Base-by-base conservation (phyloP, 2,329 filamentous ascomycete species). In the Diaporthe citriasiana region DNA sequence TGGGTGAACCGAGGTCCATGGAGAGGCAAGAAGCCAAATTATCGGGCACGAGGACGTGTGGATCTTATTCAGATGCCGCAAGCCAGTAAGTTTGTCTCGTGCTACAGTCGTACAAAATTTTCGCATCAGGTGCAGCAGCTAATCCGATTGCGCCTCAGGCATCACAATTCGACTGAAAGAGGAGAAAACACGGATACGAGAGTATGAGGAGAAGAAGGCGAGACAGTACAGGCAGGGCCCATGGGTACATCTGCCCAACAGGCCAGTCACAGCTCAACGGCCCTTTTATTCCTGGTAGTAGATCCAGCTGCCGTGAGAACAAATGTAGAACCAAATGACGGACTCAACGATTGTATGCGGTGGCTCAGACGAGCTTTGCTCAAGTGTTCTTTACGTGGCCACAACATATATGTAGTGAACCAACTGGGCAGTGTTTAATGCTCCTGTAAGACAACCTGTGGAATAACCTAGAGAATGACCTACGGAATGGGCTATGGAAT, bases 231-330 rank as follows among this genome's bases (percentile, higher is more conserved):
- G 92, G 80, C 89, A 92, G 75, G 94, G 94, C 76, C 91, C 96
- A 22, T 98, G 96, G 96, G 90, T 93, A 17, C 94, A 95, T 79
- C 86, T 98, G 70, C 96, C 96, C 10, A 94, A 98, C 83, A 91
- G 95, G 76, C 94, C 93, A 9, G 88, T 99, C 72, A 92, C 93
- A 76, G 92, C 92, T 47, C 95, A 98, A 86, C 90, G 94, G 78
- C 96, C 95, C 81, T 97, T 97, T 83, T 97, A 97, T 84, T 91
- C 93, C 75, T 99, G 96, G 96, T 98, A 92, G 78, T 4, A 68
- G n/a, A 53, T 40, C 17, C n/a, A 68, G 33, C 22, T n/a, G 63
- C 63, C 25, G 47, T 8, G 15, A 40, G 10, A 22, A 27, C 33
- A 53, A 25, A 27, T 38, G 60, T 35, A 27, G 22, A 27, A 40